Evolutionary conservation across 345 rosid genomes (phyloP).

Genomic region (Lumnitzera littorea): DNA sequence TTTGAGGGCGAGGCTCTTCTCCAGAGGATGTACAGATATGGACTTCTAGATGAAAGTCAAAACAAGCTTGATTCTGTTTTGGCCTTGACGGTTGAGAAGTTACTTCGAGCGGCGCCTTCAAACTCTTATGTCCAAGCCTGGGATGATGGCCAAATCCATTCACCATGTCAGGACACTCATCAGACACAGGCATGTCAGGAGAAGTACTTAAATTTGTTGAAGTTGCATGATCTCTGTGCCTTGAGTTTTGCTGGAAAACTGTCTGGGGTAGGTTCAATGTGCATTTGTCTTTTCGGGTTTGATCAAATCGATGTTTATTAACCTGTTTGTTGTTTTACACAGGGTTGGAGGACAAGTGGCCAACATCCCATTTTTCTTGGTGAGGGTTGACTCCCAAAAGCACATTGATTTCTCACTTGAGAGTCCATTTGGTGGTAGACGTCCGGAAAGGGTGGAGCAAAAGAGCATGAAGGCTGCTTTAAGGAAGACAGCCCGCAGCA

Average conservation of each 20-base stretch:
- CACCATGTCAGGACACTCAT: slow-evolving; percentile 46
- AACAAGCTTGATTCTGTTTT: slow-evolving; percentile 43
- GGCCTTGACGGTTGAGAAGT: slow-evolving; percentile 41
- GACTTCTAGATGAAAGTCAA: slow-evolving; percentile 36
- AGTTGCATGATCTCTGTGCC: slow-evolving; percentile 6
- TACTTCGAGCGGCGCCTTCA: slow-evolving; percentile 42
- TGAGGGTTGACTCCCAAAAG: slow-evolving; percentile 33
- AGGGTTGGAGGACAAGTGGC: slow-evolving; percentile 44
- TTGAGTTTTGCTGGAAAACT: background rate
- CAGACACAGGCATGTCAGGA: slow-evolving; percentile 53
- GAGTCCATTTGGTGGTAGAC: slow-evolving; percentile 32
- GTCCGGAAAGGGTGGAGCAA: slow-evolving; percentile 45
- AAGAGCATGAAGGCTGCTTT: slow-evolving; percentile 36
- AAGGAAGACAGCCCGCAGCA: slow-evolving; percentile 36
- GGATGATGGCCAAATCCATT: slow-evolving; percentile 49
- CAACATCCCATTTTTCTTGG: slow-evolving; percentile 38
- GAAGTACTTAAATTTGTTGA: background rate
- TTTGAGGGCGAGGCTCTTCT: slow-evolving; percentile 51
- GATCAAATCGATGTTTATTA: background rate
- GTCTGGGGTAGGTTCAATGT: too few relatives aligned
- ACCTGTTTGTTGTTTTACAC: background rate
- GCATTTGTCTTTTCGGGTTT: background rate
- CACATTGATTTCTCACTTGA: slow-evolving; percentile 36
- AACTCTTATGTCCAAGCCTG: slow-evolving; percentile 41
- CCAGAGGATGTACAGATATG: slow-evolving; percentile 39